A percentile compares a stretch with the other conserved stretches of the same genome.
These are phyloP conservation scores for Hymenoscyphus infarciens DNA, from an alignment of 2,329 filamentous ascomycete species.

Conservation along the genomic window DNA sequence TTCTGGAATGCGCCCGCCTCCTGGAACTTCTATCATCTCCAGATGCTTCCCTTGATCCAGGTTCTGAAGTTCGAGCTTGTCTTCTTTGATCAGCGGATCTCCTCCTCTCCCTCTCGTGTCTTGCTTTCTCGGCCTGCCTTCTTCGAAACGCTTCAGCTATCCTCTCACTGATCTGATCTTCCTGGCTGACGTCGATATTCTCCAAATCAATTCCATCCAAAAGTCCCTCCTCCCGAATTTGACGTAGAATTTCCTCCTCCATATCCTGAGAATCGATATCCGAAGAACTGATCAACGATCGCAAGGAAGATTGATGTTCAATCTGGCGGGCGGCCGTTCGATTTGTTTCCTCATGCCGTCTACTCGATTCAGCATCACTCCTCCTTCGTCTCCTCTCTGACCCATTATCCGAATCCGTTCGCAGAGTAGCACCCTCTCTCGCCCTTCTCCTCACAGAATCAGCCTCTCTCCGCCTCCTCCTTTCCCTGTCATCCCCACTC, in stretches of 20 bases:
- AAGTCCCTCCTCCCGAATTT: slow-evolving; percentile 83
- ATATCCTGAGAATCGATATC: slow-evolving; percentile 75
- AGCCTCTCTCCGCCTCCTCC: slow-evolving; percentile 33
- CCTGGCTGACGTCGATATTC: slow-evolving; percentile 76
- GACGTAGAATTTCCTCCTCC: slow-evolving; percentile 82
- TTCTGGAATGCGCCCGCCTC: slow-evolving; percentile 43
- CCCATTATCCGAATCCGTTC: slow-evolving; percentile 20
- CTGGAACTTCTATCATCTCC: slow-evolving; percentile 28
- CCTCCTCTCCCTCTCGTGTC: slow-evolving; percentile 45
- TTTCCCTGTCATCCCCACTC: slow-evolving; percentile 29
- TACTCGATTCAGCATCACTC: slow-evolving; percentile 28
- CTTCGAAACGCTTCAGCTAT: slow-evolving; percentile 86
- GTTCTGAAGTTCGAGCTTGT: slow-evolving; percentile 26
- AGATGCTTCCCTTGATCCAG: slow-evolving; percentile 30
- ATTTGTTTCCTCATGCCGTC: slow-evolving; percentile 29
- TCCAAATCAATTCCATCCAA: slow-evolving; percentile 86
- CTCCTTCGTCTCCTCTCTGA: slow-evolving; percentile 28
- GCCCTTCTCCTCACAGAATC: slow-evolving; percentile 33
- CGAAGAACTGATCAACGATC: slow-evolving; percentile 77
- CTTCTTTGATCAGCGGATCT: slow-evolving; percentile 38
- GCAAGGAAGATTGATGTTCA: slow-evolving; percentile 84
- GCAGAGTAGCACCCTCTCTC: slow-evolving; percentile 21
- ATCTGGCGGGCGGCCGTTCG: slow-evolving; percentile 51
- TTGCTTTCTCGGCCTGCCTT: slow-evolving; percentile 62
- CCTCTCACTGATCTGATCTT: slow-evolving; percentile 85